Conservation (phyloP, 306 rosid species). For the Cicer judaicum region DNA sequence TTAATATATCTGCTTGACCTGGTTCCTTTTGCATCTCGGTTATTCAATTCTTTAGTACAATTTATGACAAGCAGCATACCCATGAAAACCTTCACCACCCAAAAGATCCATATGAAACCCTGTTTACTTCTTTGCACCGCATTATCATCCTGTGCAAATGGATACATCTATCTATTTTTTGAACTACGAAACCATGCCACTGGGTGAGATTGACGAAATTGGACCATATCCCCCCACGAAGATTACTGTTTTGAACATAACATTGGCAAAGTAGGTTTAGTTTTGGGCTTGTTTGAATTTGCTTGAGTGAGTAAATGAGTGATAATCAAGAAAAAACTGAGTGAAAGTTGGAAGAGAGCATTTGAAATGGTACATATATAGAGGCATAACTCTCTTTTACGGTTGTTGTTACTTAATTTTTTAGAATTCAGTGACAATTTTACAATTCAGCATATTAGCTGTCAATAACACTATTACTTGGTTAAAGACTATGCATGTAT, state of each 20-base stretch:
- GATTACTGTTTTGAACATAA: constrained; percentile 29
- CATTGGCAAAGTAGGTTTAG: constrained; percentile 3
- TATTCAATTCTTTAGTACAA: not conserved
- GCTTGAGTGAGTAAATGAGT: not conserved
- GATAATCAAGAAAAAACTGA: not conserved
- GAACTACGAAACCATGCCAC: not conserved
- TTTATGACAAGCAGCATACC: not conserved
- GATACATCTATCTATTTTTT: not conserved
- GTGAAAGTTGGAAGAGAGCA: not conserved
- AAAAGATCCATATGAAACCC: not conserved
- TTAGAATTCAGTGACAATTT: not conserved
- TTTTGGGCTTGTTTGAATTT: constrained; percentile 16
- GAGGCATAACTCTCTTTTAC: not conserved
- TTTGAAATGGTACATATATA: not conserved
- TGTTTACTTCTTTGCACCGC: not conserved
- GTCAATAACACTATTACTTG: not conserved
- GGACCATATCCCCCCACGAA: not conserved
- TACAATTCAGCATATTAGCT: not conserved
- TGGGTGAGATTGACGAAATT: not conserved
- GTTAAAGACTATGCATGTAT: not conserved
- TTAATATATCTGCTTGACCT: not conserved
- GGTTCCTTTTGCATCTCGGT: constrained; percentile 14
- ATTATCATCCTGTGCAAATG: not conserved
- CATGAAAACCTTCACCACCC: not conserved
- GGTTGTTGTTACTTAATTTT: not conserved